Base-by-base conservation (phyloP, 2,329 filamentous ascomycete genomes). In the Ilyonectria sp. region DNA sequence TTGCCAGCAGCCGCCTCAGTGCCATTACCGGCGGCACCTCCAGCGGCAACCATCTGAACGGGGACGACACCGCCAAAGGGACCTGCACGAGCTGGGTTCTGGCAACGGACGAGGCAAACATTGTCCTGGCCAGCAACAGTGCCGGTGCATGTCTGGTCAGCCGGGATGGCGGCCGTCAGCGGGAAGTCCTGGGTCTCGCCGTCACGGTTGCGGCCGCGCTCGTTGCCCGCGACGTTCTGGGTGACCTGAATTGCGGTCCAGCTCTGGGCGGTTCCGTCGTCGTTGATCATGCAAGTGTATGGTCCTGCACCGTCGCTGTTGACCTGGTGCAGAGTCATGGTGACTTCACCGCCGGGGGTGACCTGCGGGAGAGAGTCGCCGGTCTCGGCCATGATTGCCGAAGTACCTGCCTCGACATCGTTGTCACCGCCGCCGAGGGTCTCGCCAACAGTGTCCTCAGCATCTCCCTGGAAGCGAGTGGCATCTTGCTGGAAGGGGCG, bases 281-380 rank as follows among this genome's bases (percentile, higher is more conserved):
- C 79, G 74, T 91, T 90, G 76, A 92, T 89, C 84, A 89, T 89
- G 82, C 89, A 91, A 7, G 82, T 86, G 79, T 90, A 92, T 2
- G 90, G 89, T 11, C 90, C 72, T 2, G 72, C 72, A 2, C 72
- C 72, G 1, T 74, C 72, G 37, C 69, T 69, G 59, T 74, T 74
- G 54, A 74, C 72, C 31, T 74, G 72, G 43, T 74, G 72, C 9
- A 91, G 80, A 8, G 88, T 91, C 86, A 91, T 91, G 72, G 81
- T 81, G 67, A 92, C 73, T 62, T 83, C 73, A 63, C 90, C 90
- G 55, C 90, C 90, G 0, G 82, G 73, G 7, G 82, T 83, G 72
- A 92, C 81, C 80, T 92, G 89, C 11, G 90, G 89, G 26, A 92
- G 86, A 64, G 80, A 73, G 66, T 79, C 80, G 64, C 89, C 89